A percentile compares a stretch with the other conserved stretches of the same genome.
phyloP scores from a whole-genome alignment of 495 filamentous ascomycete genomes.

The Penicillium ucsense region DNA sequence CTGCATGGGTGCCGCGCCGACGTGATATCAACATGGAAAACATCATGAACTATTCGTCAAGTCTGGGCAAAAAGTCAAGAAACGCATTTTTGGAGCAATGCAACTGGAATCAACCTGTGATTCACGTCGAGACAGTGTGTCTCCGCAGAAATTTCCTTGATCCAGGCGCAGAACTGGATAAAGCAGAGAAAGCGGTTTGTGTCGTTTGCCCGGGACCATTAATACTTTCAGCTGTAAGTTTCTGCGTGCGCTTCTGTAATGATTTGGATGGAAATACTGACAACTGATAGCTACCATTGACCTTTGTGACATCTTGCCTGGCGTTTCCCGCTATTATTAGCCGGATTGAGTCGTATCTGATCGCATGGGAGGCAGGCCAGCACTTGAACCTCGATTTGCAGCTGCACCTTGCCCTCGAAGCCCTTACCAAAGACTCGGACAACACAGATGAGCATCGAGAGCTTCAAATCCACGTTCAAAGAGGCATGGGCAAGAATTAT shows the following conservation, averaged over 20 bases:
- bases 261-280: too few species aligned
- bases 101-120: conserved; percentile 62
- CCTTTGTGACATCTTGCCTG: conserved; percentile 56
- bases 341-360: conserved; percentile 70
- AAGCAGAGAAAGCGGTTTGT: conserved; percentile 21
- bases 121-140: conserved; percentile 60
- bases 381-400: conserved; percentile 49
- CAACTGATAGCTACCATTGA: conserved; percentile 47
- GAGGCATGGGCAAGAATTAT: conserved; percentile 95
- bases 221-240: conserved; percentile 63
- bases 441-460: conserved; percentile 70
- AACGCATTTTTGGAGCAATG: conserved; percentile 31
- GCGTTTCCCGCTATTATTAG: conserved; percentile 75
- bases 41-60: conserved; percentile 58
- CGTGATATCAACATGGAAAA: conserved; percentile 41
- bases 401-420: conserved; percentile 70
- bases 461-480: conserved; percentile 63
- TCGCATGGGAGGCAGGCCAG: conserved; percentile 64
- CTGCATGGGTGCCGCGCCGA: conserved; percentile 30
- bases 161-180: conserved; percentile 43
- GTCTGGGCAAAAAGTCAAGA: conserved; percentile 47
- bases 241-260: too few species aligned
- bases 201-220: conserved; percentile 54
- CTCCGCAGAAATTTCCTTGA: conserved; percentile 79
- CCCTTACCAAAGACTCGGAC: conserved; percentile 90